Percentiles rank a stretch among this genome's conserved stretches.
These are phyloP conservation scores for Pyrus hybrid DNA, from an alignment of 331 rosid genomes.

Conservation along the genomic window DNA sequence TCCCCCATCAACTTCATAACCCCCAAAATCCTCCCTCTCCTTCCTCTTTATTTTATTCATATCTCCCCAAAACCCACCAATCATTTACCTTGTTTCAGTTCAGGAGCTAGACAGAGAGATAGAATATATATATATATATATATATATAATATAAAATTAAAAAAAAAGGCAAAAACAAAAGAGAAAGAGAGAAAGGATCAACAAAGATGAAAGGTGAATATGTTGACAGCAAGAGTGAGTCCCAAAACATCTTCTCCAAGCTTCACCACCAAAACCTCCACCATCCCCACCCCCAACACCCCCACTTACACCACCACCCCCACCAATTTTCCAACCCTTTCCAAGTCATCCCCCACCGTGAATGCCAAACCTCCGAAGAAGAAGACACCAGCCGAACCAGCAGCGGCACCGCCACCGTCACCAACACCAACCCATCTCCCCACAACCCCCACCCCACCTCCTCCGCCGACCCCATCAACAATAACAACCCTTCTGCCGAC, in stretches of 20 bases:
- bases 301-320: background rate
- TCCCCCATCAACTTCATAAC: constrained; percentile 3
- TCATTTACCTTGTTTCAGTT: constrained; percentile 15
- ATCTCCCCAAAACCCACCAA: constrained; percentile 19
- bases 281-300: constrained; percentile 8
- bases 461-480: background rate
- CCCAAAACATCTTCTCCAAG: constrained; percentile 62
- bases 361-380: constrained; percentile 39
- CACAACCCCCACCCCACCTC: background rate
- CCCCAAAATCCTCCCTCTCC: background rate
- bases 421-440: background rate
- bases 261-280: constrained; percentile 40
- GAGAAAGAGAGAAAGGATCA: background rate
- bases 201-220: constrained; percentile 66
- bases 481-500: constrained; percentile 28
- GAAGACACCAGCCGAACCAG: constrained; percentile 39
- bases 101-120: background rate
- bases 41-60: background rate
- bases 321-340: constrained; percentile 31
- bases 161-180: background rate
- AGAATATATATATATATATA: background rate
- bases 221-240: constrained; percentile 38
- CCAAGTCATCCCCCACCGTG: constrained; percentile 32
- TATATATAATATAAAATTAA: too few relatives aligned
- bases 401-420: constrained; percentile 16